Evolutionary conservation across 2,329 filamentous ascomycete genomes (phyloP).

Genomic region (Septoria linicola): DNA sequence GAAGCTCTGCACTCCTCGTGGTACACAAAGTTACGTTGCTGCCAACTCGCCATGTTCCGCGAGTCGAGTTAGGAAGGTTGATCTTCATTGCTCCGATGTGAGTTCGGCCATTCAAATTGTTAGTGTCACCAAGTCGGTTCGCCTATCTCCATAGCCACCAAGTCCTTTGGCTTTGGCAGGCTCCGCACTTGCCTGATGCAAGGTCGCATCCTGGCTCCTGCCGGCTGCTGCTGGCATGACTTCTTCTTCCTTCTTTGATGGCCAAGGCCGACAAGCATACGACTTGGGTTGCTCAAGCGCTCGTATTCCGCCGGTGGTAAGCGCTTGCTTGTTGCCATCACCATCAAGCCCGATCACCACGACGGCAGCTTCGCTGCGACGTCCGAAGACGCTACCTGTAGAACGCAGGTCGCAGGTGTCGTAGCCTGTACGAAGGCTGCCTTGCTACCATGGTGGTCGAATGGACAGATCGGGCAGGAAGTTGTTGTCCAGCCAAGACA

Average conservation of each 20-base stretch:
- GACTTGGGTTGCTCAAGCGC: not conserved
- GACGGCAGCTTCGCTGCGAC: too few relatives aligned
- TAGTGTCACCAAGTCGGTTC: not conserved
- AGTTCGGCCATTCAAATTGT: not conserved
- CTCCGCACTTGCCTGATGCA: not conserved
- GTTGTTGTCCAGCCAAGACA: not conserved
- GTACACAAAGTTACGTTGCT: not conserved
- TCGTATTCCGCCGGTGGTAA: not conserved
- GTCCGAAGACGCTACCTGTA: conserved; percentile 8
- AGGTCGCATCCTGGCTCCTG: not conserved
- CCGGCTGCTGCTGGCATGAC: not conserved
- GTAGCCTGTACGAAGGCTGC: not conserved
- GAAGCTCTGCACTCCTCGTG: not conserved
- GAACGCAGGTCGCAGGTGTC: conserved; percentile 5
- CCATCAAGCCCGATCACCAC: not conserved
- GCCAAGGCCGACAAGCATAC: conserved; percentile 7
- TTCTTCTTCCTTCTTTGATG: not conserved
- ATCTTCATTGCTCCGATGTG: not conserved
- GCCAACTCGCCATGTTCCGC: not conserved
- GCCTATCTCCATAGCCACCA: not conserved
- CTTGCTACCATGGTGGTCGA: not conserved
- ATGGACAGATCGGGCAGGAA: not conserved
- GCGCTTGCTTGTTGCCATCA: conserved; percentile 1
- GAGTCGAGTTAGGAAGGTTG: not conserved
- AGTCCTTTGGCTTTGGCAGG: not conserved